phyloP scores from a whole-genome alignment of 225 moss, liverwort and hornwort genomes.

The Anthoceros angustus region DNA sequence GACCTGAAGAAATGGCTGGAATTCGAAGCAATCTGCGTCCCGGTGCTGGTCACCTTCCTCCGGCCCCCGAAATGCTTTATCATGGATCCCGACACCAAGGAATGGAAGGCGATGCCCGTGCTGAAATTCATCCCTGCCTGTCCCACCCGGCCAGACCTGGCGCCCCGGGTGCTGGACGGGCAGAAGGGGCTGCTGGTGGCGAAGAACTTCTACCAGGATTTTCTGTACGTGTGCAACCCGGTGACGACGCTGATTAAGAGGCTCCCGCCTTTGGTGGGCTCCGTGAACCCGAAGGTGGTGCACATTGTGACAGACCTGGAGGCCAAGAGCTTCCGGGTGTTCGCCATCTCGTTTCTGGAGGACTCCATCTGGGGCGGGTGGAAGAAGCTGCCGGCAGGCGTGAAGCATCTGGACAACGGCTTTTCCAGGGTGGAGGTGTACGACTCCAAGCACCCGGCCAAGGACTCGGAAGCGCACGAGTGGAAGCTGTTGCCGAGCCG shows the following conservation, averaged over 20 bases:
- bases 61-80: neutral
- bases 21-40: neutral
- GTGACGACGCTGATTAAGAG: neutral
- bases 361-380: slow-evolving; percentile 4
- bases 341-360: slow-evolving; percentile 3
- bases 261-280: slow-evolving; percentile 1
- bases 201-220: slow-evolving; percentile 4
- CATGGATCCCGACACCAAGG: slow-evolving; percentile 4
- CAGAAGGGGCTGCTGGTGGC: slow-evolving; percentile 1
- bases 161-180: slow-evolving; percentile 5
- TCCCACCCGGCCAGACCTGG: neutral
- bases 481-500: neutral
- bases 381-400: neutral
- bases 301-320: slow-evolving; percentile 3
- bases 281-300: slow-evolving; percentile 4
- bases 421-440: slow-evolving; percentile 1
- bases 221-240: slow-evolving; percentile 1
- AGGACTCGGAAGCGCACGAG: neutral
- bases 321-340: slow-evolving; percentile 1
- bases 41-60: slow-evolving; percentile 4
- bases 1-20: slow-evolving; percentile 5
- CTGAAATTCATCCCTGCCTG: slow-evolving; percentile 1
- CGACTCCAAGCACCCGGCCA: neutral
- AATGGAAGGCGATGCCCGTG: slow-evolving; percentile 3
- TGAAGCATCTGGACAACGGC: slow-evolving; percentile 3